Evolutionary conservation across 495 filamentous ascomycete species (phyloP), one percentile per base, ranked within the genome.

Genomic region (Clohesyomyces aquaticus): DNA sequence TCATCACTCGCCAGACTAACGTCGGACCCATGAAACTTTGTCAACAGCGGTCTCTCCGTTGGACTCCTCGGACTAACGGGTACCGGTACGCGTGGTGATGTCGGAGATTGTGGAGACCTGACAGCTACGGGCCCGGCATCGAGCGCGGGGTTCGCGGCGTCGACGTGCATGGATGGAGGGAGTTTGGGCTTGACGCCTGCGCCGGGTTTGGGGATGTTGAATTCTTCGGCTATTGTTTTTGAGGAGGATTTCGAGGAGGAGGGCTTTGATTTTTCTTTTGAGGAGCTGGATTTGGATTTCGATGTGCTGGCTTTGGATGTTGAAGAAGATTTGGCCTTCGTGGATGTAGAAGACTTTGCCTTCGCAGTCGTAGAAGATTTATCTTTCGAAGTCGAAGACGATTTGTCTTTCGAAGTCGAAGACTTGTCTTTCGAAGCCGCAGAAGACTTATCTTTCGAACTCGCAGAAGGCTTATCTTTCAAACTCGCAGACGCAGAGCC

Each of bases 1-100:
- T 65, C 71, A 42, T 52, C 47, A 53, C 57, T 59, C 42, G 59
- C 69, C 47, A 43, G 26, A 18, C 55, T 57, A 3, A 74, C 41
- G 14, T 51, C 48, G 18, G 64, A 61, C 0, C 72, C 71, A n/a
- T 66, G 58, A 54, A 69, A 68, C 27, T 26, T 6, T 10, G n/a
- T n/a, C n/a, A n/a, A n/a, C n/a, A n/a, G n/a, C n/a, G n/a, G n/a
- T n/a, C n/a, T n/a, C n/a, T n/a, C n/a, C n/a, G n/a, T n/a, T n/a
- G n/a, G n/a, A n/a, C n/a, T n/a, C n/a, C n/a, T n/a, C n/a, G n/a
- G n/a, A n/a, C n/a, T n/a, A n/a, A n/a, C n/a, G n/a, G n/a, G n/a
- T n/a, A n/a, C n/a, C n/a, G n/a, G n/a, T n/a, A n/a, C n/a, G n/a
- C n/a, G n/a, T n/a, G n/a, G n/a, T 12, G 43, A 23, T 8, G 8